Base-by-base conservation (phyloP, 148 eudicot genomes). In the Chenopodium suecicum region DNA sequence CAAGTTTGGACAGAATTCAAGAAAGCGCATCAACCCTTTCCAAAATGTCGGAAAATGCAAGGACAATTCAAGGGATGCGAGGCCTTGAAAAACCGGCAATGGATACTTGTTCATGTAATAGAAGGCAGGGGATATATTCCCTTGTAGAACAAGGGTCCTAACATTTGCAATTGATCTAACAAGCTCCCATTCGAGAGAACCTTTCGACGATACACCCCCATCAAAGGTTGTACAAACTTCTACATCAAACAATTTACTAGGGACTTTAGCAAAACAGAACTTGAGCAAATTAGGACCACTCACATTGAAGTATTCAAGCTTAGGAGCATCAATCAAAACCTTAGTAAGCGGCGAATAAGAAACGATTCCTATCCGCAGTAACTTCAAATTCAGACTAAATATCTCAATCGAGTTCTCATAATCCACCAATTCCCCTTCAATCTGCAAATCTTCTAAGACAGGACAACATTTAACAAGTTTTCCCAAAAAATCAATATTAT, bases 391-490 rank as follows among this genome's bases (percentile, higher is more conserved):
- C 22, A 9, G 0, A 11, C 37, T 16, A 66, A 0, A 20, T 46
- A 78, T 66, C 9, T 37, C 44, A 4, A 78, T 7, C 16, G 16
- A 12, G 2, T 37, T 2, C 16, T 46, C 37, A 63, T 23, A 11
- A 8, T 65, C 11, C n/a, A 7, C 10, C 16, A 52, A 50, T 9
- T 54, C 9, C 46, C 75, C 81, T 52, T 3, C 7, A 12, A 79
- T 13, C 9, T 9, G 27, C n/a, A 79, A 70, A n/a, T 79, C 27
- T 9, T 79, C 50, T 12, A 79, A n/a, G 1, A 29, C 44, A 52
- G 75, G 75, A 31, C 81, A 79, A 22, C 68, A 79, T n/a, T 50
- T 52, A 22, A 79, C 13, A 29, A 69, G 22, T 19, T 52, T 52
- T 12, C 8, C 9, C 48, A 52, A 10, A 13, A 79, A 52, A 34